Percentiles rank a stretch among this genome's conserved stretches.
phyloP scores from a whole-genome alignment of 2,329 filamentous ascomycete species.

The Trichoderma lentiforme region DNA sequence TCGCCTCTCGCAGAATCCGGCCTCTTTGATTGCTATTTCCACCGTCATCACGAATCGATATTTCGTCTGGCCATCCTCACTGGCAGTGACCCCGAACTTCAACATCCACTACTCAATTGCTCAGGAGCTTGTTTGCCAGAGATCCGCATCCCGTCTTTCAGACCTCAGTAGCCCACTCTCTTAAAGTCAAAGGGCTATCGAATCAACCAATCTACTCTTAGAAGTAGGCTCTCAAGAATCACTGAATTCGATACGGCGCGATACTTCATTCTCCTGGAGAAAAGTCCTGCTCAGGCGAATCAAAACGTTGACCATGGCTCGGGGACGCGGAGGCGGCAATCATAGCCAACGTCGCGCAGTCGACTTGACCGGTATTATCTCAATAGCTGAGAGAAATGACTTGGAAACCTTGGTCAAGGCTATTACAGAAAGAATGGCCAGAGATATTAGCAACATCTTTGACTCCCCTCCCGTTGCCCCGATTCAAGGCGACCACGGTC shows the following conservation, averaged over 20 bases:
- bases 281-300: not conserved
- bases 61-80: not conserved
- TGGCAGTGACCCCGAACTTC: not conserved
- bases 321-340: slow-evolving; percentile 35
- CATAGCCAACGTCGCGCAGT: slow-evolving; percentile 42
- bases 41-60: not conserved
- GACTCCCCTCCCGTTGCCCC: slow-evolving; percentile 42
- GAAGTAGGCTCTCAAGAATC: not conserved
- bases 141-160: not conserved
- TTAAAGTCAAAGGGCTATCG: not conserved
- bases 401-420: slow-evolving; percentile 49
- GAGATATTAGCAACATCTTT: slow-evolving; percentile 51
- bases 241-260: not conserved
- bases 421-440: slow-evolving; percentile 55
- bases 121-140: not conserved
- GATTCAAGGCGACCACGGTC: slow-evolving; percentile 28
- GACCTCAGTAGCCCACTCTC: not conserved
- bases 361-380: slow-evolving; percentile 51
- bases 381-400: slow-evolving; percentile 48
- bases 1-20: not conserved
- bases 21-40: not conserved
- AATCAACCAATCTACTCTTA: not conserved
- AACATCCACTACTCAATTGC: not conserved
- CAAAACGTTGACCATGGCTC: slow-evolving; percentile 34
- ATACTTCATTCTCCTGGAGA: not conserved